These are phyloP conservation scores for Phytophthora pini DNA, from an alignment of 352 stramenopile species.

Conservation along the genomic window DNA sequence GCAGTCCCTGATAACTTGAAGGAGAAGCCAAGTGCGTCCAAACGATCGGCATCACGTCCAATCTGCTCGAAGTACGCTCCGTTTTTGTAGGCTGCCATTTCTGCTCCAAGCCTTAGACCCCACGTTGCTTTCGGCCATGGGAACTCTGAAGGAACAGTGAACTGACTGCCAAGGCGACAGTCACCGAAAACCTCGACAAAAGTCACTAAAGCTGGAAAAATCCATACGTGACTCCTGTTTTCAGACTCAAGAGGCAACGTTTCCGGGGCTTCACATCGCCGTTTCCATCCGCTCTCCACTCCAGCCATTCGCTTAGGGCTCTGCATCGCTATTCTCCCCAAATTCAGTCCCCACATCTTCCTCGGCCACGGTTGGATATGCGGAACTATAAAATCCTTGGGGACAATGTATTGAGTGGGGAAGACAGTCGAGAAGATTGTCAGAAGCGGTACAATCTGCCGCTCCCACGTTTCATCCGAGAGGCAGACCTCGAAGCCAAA, in stretches of 20 bases:
- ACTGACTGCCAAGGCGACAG: constrained; percentile 28
- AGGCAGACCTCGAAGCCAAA: constrained; percentile 34
- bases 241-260: constrained; percentile 8
- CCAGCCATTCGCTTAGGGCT: constrained; percentile 21
- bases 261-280: background rate
- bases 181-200: constrained; percentile 36
- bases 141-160: constrained; percentile 20
- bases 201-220: constrained; percentile 29
- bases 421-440: constrained; percentile 28
- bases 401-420: constrained; percentile 8
- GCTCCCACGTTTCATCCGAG: constrained; percentile 30
- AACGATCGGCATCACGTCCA: constrained; percentile 31
- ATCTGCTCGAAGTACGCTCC: constrained; percentile 35
- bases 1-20: constrained; percentile 25
- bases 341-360: constrained; percentile 30
- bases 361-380: constrained; percentile 28
- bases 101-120: constrained; percentile 26
- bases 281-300: constrained; percentile 20
- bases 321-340: constrained; percentile 24
- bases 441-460: constrained; percentile 29
- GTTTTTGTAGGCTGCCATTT: constrained; percentile 27
- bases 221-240: constrained; percentile 20
- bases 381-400: constrained; percentile 29
- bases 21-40: constrained; percentile 26
- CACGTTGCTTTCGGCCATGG: constrained; percentile 35